Percentiles rank a stretch among this genome's conserved stretches.
Evolutionary conservation across 257 asterid species (phyloP).

Genomic region (Echites panduratus): DNA sequence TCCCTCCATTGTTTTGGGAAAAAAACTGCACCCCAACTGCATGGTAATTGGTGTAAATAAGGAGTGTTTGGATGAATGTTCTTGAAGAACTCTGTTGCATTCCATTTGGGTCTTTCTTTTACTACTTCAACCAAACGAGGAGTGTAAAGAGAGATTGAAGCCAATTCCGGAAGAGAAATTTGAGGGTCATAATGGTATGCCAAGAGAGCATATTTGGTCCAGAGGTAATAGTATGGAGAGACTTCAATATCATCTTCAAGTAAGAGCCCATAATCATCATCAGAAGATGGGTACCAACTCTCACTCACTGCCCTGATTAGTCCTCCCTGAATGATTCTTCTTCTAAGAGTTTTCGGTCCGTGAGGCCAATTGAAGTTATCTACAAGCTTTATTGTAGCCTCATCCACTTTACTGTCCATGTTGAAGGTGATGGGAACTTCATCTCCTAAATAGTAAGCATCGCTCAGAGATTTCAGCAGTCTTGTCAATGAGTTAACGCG

Average conservation of each 20-base stretch:
- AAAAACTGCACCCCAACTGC: conserved; percentile 96
- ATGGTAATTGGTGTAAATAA: conserved; percentile 88
- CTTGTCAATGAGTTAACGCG: conserved; percentile 55
- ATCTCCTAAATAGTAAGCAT: conserved; percentile 79
- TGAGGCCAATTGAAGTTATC: conserved; percentile 74
- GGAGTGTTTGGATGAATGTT: conserved; percentile 86
- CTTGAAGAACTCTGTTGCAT: conserved; percentile 69
- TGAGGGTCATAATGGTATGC: conserved; percentile 90
- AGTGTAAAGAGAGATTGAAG: conserved; percentile 84
- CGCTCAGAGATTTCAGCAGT: conserved; percentile 66
- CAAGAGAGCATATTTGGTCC: conserved; percentile 83
- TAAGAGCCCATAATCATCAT: conserved; percentile 74
- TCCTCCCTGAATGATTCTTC: conserved; percentile 94
- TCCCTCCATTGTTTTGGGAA: conserved; percentile 96
- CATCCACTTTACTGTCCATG: conserved; percentile 91
- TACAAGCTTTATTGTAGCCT: conserved; percentile 58
- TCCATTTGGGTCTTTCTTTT: conserved; percentile 94
- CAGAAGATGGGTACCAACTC: conserved; percentile 92
- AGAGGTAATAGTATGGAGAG: conserved; percentile 80
- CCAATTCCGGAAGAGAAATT: conserved; percentile 72
- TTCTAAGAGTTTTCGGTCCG: conserved; percentile 64
- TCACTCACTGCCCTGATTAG: conserved; percentile 87
- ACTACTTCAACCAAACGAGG: conserved; percentile 90
- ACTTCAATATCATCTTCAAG: conserved; percentile 95
- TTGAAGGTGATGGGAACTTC: conserved; percentile 71